phyloP scores from a whole-genome alignment of 2,329 filamentous ascomycete genomes.

The Colletotrichum tanaceti region DNA sequence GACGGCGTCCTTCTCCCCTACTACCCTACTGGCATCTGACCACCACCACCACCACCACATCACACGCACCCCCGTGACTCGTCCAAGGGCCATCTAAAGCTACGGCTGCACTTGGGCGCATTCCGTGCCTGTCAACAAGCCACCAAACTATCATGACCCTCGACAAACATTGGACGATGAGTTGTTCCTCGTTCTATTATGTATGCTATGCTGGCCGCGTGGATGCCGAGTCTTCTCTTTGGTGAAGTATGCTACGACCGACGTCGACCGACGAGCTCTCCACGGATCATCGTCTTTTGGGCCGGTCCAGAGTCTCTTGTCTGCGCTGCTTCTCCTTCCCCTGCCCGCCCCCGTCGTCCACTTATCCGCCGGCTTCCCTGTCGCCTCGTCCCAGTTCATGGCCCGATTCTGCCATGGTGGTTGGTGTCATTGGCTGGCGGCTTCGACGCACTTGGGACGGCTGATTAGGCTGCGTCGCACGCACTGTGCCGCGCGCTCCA shows the following conservation, averaged over 20 bases:
- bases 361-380: conserved; percentile 20
- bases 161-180: conserved; percentile 29
- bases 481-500: conserved; percentile 26
- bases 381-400: conserved; percentile 26
- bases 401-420: conserved; percentile 35
- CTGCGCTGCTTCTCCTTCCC: conserved; percentile 19
- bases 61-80: conserved; percentile 23
- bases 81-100: conserved; percentile 17
- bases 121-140: conserved; percentile 24
- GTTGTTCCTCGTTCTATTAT: conserved; percentile 15
- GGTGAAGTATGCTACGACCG: not conserved
- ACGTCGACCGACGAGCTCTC: conserved; percentile 22
- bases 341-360: conserved; percentile 12
- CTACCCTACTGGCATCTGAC: conserved; percentile 16
- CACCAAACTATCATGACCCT: conserved; percentile 11
- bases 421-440: conserved; percentile 34
- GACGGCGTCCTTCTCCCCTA: conserved; percentile 15
- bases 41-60: no score
- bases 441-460: conserved; percentile 28
- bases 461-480: conserved; percentile 9
- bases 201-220: not conserved
- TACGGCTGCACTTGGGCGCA: not conserved
- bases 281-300: conserved; percentile 32
- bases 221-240: conserved; percentile 10
- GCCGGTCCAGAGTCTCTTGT: conserved; percentile 34